Evolutionary conservation across 192 early-diverging fungal species (phyloP), one percentile per base, ranked within the genome.

Genomic region (Coemansia sp.): DNA sequence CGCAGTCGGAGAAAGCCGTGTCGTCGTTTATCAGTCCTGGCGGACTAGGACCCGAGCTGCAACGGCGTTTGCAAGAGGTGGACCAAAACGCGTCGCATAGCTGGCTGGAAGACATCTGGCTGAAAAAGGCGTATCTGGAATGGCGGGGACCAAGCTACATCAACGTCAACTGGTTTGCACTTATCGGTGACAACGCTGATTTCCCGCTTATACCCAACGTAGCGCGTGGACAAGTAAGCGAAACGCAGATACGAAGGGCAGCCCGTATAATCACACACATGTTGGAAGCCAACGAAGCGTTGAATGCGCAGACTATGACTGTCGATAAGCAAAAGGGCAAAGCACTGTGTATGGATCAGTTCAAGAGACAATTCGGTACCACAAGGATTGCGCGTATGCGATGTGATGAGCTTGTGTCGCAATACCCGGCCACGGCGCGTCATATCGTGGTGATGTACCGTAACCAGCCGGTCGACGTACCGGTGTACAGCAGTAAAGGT

Each of bases 291-390:
- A 94, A 92, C 82, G 89, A 95, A 40, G 64, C 71, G 51, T 56
- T 98, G 31, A 91, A 95, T 62, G 72, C 63, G 63, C 74, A 87
- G 68, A 40, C 64, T 30, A 51, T 96, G 56, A 83, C 90, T 10
- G 70, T 92, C 30, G 94, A 96, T 52, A 70, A 61, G 56, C 86
- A 89, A 42, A 84, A 86, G n/a, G 84, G 85, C 32, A 73, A 72
- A 2, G 93, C 94, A 4, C 77, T 96, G 29, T 95, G 93, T 81
- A 99, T 99, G 96, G 89, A 95, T 81, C 96, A 99, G 85, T 92
- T 91, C 83, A 90, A 86, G 62, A 87, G 88, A 52, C 87, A 91
- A 68, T 96, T 96, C 83, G 91, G 92, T 45, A 88, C 90, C 7
- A 85, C 86, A 49, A 85, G 96, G 17, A 83, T 95, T 34, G 87